Evolutionary conservation across 805 yeast genomes (phyloP), one percentile per base, ranked within the genome.

Genomic region (Saturnispora diversa): DNA sequence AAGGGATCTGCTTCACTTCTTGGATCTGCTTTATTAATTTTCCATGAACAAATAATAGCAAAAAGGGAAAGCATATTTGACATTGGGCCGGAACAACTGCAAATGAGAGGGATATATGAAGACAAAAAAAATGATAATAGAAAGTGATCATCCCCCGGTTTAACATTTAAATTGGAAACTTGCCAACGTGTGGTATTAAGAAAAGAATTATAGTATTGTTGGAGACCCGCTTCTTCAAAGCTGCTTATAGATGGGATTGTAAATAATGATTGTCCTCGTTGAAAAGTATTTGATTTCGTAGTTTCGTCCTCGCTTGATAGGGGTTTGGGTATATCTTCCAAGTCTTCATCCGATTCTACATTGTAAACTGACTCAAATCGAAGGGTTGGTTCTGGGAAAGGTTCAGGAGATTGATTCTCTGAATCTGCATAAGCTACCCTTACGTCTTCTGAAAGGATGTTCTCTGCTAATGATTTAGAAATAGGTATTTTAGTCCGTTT

Each of bases 11-110:
- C 16, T 19, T 22, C 24, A 36, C 30, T 26, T 2, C 24, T 19
- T 3, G 32, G 26, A 12, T 36, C 28, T 3, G 11, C n/a, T n/a
- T 51, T 45, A 4, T 46, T 47, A 4, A 38, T 23, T 3, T 48
- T 53, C 95, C 95, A 85, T 35, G 70, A 66, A 42, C 81, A 79
- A 0, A 78, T 75, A 12, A 84, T 66, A 5, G 88, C 84, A 2
- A 82, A 77, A 5, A 83, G 65, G 0, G 90, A 80, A 31, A 77
- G 69, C 68, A 83, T 71, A 50, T 84, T 84, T 6, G 90, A 78
- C 21, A 85, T 50, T 0, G 95, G 94, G 0, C 92, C 94, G 27
- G 79, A 51, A 49, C 90, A 82, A 5, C 90, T 86, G 1, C 88
- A 77, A 6, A 80, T 55, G 20, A 85, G 68, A 0, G 95, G 95